A percentile compares a stretch with the other conserved stretches of the same genome.
Evolutionary conservation across 495 filamentous ascomycete genomes (phyloP).

Genomic region (Penicillium argentinense): DNA sequence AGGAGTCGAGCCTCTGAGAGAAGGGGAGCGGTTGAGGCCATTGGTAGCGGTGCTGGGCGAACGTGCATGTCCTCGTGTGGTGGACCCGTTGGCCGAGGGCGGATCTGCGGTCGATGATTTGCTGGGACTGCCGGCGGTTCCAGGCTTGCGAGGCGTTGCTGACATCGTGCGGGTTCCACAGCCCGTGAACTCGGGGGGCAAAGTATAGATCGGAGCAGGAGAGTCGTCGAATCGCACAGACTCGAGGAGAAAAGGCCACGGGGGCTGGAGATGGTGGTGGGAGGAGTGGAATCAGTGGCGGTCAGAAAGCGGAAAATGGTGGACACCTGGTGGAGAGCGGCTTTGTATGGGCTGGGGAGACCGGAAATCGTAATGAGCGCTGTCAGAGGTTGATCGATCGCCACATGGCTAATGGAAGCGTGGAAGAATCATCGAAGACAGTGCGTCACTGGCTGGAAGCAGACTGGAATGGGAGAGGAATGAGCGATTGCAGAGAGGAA

Average conservation of each 20-base stretch:
- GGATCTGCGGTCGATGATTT: slow-evolving; percentile 40
- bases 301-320: slow-evolving; percentile 27
- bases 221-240: slow-evolving; percentile 4
- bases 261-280: slow-evolving; percentile 3
- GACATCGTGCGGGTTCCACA: slow-evolving; percentile 38
- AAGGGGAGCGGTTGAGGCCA: slow-evolving; percentile 43
- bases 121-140: slow-evolving; percentile 39
- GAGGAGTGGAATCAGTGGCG: slow-evolving; percentile 26
- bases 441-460: slow-evolving; percentile 6
- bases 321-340: slow-evolving; percentile 22
- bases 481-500: slow-evolving; percentile 15
- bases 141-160: slow-evolving; percentile 46
- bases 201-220: slow-evolving; percentile 18
- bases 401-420: slow-evolving; percentile 27
- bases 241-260: slow-evolving; percentile 1
- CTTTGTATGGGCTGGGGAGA: slow-evolving; percentile 9
- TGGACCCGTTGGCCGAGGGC: slow-evolving; percentile 35
- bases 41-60: slow-evolving; percentile 43
- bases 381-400: slow-evolving; percentile 28
- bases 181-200: slow-evolving; percentile 14
- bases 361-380: slow-evolving; percentile 16
- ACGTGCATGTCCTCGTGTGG: slow-evolving; percentile 42
- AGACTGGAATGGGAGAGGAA: slow-evolving; percentile 20
- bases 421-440: slow-evolving; percentile 23
- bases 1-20: slow-evolving; percentile 50